Evolutionary conservation across 257 asterid species (phyloP).

Genomic region (Capsicum baccatum): DNA sequence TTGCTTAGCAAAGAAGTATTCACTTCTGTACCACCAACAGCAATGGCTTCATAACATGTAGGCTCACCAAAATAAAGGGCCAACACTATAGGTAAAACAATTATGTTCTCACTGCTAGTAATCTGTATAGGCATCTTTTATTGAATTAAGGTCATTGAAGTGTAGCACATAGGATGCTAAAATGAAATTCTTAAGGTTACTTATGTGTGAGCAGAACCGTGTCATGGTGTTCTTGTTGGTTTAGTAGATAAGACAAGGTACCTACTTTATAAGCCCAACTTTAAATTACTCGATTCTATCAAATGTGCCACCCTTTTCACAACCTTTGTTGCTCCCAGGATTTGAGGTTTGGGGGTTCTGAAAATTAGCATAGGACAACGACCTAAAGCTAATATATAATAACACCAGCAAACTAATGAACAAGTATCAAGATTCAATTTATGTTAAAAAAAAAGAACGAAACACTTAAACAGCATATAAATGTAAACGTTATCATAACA

Average conservation of each 20-base stretch:
- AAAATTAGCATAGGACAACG: too few species aligned
- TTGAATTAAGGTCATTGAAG: background rate
- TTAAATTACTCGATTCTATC: background rate
- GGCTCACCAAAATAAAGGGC: background rate
- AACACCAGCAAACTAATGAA: too few species aligned
- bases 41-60: background rate
- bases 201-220: background rate
- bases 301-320: background rate
- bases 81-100: background rate
- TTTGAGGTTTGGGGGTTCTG: too few species aligned
- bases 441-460: too few species aligned
- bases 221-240: constrained; percentile 13
- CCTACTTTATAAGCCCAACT: background rate
- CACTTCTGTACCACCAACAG: background rate
- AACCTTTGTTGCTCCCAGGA: too few species aligned
- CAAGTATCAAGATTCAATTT: too few species aligned
- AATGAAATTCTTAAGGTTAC: background rate
- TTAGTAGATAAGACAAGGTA: background rate
- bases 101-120: constrained; percentile 3
- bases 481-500: too few species aligned
- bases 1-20: background rate
- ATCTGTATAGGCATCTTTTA: background rate
- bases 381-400: too few species aligned
- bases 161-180: constrained; percentile 16
- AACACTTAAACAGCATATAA: too few species aligned